These are phyloP conservation scores for Ilyonectria sp. DNA, from an alignment of 2,329 filamentous ascomycete genomes.

Conservation along the genomic window DNA sequence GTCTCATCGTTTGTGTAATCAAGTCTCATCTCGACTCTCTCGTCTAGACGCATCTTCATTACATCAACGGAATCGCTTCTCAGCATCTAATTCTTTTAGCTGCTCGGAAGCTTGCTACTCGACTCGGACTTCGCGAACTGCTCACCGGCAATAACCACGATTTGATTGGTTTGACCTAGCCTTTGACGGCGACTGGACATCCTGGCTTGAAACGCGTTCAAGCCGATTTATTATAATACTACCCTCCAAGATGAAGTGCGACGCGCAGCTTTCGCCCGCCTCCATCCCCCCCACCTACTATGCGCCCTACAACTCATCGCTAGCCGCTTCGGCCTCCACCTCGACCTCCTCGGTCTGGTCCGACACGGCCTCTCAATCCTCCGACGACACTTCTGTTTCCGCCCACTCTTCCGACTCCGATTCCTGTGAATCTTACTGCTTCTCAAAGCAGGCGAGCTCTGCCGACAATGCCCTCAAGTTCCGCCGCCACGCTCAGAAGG, in stretches of 20 bases:
- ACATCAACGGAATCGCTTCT: slow-evolving; percentile 60
- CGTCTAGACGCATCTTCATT: slow-evolving; percentile 61
- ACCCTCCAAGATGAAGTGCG: slow-evolving; percentile 72
- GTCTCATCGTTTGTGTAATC: slow-evolving; percentile 70
- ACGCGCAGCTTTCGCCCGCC: slow-evolving; percentile 67
- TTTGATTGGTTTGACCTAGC: slow-evolving; percentile 65
- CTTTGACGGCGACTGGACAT: slow-evolving; percentile 70
- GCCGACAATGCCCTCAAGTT: slow-evolving; percentile 44
- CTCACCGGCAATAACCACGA: slow-evolving; percentile 56
- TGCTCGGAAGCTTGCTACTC: slow-evolving; percentile 59
- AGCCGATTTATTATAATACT: slow-evolving; percentile 46
- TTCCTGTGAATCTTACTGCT: slow-evolving; percentile 61
- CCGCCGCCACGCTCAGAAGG: slow-evolving; percentile 45
- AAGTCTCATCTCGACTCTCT: slow-evolving; percentile 57
- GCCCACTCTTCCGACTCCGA: slow-evolving; percentile 72
- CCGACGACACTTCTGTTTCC: slow-evolving; percentile 77
- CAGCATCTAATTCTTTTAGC: slow-evolving; percentile 50
- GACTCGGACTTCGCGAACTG: slow-evolving; percentile 54
- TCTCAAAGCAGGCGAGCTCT: slow-evolving; percentile 46
- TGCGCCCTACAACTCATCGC: slow-evolving; percentile 77
- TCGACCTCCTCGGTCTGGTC: slow-evolving; percentile 87
- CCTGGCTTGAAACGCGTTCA: slow-evolving; percentile 52
- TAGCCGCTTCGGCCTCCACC: slow-evolving; percentile 83
- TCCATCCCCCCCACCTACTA: slow-evolving; percentile 62
- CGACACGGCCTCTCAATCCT: slow-evolving; percentile 77